These are phyloP conservation scores for Fusarium globosum DNA, from an alignment of 2,329 filamentous ascomycete genomes.

Conservation along the genomic window DNA sequence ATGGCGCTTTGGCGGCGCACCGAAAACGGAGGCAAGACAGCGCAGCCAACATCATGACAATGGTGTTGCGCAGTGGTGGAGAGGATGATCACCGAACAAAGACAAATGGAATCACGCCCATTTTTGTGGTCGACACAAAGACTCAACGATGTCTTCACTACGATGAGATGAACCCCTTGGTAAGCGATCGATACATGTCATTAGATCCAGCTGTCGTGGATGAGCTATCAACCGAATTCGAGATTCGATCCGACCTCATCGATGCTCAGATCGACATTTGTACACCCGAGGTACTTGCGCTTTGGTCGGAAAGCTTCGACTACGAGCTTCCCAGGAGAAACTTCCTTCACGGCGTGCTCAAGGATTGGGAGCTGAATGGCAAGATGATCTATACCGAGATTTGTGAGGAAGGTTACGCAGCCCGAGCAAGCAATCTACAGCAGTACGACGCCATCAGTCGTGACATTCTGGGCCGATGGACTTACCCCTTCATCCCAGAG, in stretches of 20 bases:
- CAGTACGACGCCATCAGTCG: conserved; percentile 90
- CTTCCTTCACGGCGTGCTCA: conserved; percentile 91
- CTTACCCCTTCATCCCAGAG: conserved; percentile 89
- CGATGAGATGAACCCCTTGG: conserved; percentile 83
- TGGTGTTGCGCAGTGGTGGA: conserved; percentile 85
- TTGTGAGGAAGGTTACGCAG: conserved; percentile 83
- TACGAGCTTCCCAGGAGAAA: conserved; percentile 90
- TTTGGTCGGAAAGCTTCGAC: conserved; percentile 98
- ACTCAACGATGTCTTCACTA: conserved; percentile 91
- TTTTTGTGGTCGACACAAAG: conserved; percentile 86
- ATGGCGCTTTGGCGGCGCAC: conserved; percentile 80
- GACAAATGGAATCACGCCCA: conserved; percentile 76
- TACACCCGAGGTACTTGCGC: conserved; percentile 90
- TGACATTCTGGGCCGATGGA: conserved; percentile 88
- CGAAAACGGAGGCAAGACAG: conserved; percentile 82
- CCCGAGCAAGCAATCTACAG: conserved; percentile 84
- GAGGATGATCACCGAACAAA: conserved; percentile 78
- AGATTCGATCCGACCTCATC: conserved; percentile 87
- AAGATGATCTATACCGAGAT: conserved; percentile 97
- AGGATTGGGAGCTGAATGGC: conserved; percentile 96
- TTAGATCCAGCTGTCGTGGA: conserved; percentile 85
- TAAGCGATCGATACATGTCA: conserved; percentile 72
- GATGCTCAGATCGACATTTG: conserved; percentile 98
- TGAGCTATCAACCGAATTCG: conserved; percentile 75
- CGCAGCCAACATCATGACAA: conserved; percentile 98